A percentile compares a stretch with the other conserved stretches of the same genome.
phyloP scores from a whole-genome alignment of 805 yeast genomes.

The Ogataea minuta region DNA sequence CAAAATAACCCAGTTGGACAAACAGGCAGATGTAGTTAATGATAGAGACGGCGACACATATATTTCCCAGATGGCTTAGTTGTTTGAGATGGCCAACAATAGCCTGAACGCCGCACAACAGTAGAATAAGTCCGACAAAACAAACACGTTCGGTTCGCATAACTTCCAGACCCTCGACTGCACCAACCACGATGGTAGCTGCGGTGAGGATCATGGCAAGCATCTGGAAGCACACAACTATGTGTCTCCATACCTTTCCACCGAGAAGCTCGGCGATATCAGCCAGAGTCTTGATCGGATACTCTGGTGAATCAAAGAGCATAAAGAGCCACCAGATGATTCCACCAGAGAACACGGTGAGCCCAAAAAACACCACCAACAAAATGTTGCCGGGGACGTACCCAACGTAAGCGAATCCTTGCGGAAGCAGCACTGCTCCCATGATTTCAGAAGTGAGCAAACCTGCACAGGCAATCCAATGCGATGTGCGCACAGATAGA shows the following conservation, averaged over 20 bases:
- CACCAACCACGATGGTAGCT: conserved; percentile 38
- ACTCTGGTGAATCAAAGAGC: conserved; percentile 40
- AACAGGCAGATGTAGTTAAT: conserved; percentile 19
- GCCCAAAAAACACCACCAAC: conserved; percentile 13
- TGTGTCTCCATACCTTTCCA: conserved; percentile 33
- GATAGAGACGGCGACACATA: conserved; percentile 19
- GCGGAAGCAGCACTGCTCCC: conserved; percentile 24
- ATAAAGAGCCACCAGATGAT: conserved; percentile 38
- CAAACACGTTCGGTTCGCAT: conserved; percentile 35
- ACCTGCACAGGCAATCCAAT: conserved; percentile 23
- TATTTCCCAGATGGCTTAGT: conserved; percentile 35
- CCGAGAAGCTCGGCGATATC: conserved; percentile 40
- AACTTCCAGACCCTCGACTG: conserved; percentile 42
- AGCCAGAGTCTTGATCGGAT: conserved; percentile 42
- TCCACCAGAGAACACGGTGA: conserved; percentile 42
- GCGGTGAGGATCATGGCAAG: conserved; percentile 43
- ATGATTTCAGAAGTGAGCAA: conserved; percentile 24
- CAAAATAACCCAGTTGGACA: conserved; percentile 18
- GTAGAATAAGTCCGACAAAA: conserved; percentile 38
- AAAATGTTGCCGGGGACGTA: conserved; percentile 18
- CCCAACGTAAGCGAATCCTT: conserved; percentile 16
- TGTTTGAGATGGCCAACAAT: conserved; percentile 41
- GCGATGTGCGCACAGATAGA: conserved; percentile 18
- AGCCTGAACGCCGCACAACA: conserved; percentile 42
- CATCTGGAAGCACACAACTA: conserved; percentile 37